Conservation (phyloP, 179 eudicot species). For the Gypsophila paniculata region DNA sequence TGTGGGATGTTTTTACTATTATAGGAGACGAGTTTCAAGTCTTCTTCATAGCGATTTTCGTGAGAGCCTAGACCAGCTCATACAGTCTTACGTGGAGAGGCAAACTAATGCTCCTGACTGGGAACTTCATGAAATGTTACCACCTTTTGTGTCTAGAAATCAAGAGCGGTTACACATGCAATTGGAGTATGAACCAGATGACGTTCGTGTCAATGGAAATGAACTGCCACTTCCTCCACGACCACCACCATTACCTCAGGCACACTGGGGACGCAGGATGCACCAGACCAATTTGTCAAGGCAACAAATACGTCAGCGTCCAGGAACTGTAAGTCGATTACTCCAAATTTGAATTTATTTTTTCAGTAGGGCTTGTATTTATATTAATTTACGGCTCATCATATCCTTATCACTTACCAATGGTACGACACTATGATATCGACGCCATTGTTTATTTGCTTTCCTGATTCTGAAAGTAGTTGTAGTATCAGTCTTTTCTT, state of each 20-base stretch:
- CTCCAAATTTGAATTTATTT: neutral
- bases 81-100: constrained; percentile 89
- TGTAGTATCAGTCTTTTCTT: no score
- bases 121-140: constrained; percentile 70
- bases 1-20: constrained; percentile 16
- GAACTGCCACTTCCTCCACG: constrained; percentile 52
- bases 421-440: no score
- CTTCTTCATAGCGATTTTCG: constrained; percentile 97
- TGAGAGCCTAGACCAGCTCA: constrained; percentile 82
- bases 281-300: constrained; percentile 68
- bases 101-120: constrained; percentile 71
- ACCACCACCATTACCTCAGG: constrained; percentile 68
- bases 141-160: constrained; percentile 48
- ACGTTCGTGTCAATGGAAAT: constrained; percentile 36
- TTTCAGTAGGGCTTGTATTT: neutral
- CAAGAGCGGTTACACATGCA: constrained; percentile 45
- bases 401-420: neutral
- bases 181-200: constrained; percentile 37
- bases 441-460: no score
- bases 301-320: constrained; percentile 46
- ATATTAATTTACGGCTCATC: no score
- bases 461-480: no score
- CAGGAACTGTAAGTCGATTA: constrained; percentile 43
- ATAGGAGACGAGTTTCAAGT: constrained; percentile 94
- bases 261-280: constrained; percentile 60